Evolutionary conservation across 2,329 filamentous ascomycete species (phyloP).

Genomic region (Volutella citrinella): DNA sequence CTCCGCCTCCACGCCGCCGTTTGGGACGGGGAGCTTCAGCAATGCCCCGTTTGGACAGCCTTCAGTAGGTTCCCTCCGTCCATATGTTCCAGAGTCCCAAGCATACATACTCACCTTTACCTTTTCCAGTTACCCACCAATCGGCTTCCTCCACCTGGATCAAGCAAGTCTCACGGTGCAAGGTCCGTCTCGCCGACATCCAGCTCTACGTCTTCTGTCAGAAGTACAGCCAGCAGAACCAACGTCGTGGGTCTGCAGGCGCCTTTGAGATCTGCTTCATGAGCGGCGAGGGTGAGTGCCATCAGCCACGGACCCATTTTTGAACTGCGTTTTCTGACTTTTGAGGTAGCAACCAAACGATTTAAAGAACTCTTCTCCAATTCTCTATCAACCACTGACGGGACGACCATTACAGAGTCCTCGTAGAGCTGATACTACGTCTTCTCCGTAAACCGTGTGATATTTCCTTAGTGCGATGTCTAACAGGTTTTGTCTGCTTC

Average conservation of each 20-base stretch:
- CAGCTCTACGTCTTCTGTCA: conserved; percentile 58
- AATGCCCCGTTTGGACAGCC: conserved; percentile 62
- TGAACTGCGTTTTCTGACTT: too few relatives aligned
- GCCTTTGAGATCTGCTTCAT: conserved; percentile 52
- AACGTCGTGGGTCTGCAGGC: conserved; percentile 46
- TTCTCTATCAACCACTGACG: conserved; percentile 17
- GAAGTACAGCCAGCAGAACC: conserved; percentile 50
- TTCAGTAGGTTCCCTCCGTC: conserved; percentile 45
- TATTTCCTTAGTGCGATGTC: too few relatives aligned
- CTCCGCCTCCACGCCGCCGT: conserved; percentile 55
- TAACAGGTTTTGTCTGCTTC: conserved; percentile 11
- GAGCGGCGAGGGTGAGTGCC: conserved; percentile 35
- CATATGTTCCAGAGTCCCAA: too few relatives aligned
- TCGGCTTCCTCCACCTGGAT: conserved; percentile 49
- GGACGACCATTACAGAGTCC: conserved; percentile 15
- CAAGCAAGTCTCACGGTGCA: conserved; percentile 42
- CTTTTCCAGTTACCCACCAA: conserved; percentile 48
- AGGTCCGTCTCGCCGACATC: conserved; percentile 52
- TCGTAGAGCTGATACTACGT: too few relatives aligned
- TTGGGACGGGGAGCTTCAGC: conserved; percentile 50
- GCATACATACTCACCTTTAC: background rate
- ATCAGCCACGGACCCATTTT: background rate
- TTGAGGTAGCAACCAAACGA: conserved; percentile 23
- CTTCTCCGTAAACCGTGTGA: too few relatives aligned
- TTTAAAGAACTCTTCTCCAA: conserved; percentile 43